phyloP scores from a whole-genome alignment of 495 filamentous ascomycete genomes.

The Penicillium bovifimosum region DNA sequence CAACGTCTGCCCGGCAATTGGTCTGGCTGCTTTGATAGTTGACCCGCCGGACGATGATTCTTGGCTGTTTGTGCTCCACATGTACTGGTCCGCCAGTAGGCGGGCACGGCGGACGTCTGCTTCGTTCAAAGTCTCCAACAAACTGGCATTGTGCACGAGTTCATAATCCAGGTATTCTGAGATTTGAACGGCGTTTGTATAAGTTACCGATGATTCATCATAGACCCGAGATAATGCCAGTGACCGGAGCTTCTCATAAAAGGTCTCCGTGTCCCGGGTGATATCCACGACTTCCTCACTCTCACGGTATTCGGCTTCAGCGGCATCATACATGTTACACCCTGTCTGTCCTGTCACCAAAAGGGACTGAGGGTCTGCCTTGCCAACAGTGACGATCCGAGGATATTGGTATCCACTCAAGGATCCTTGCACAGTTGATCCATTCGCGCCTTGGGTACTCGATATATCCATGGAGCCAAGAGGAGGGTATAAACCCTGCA shows the following conservation, averaged over 20 bases:
- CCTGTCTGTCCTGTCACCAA: slow-evolving; percentile 54
- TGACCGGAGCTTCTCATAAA: slow-evolving; percentile 48
- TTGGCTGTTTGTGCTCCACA: slow-evolving; percentile 61
- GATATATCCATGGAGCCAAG: slow-evolving; percentile 38
- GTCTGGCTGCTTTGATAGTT: slow-evolving; percentile 40
- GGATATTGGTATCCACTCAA: slow-evolving; percentile 72
- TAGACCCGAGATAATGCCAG: slow-evolving; percentile 31
- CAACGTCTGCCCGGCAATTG: slow-evolving; percentile 62
- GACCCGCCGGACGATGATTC: slow-evolving; percentile 34
- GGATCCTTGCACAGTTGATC: slow-evolving; percentile 50
- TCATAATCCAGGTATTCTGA: slow-evolving; percentile 74
- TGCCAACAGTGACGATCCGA: slow-evolving; percentile 47
- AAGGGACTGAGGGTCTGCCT: slow-evolving; percentile 49
- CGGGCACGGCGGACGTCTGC: slow-evolving; percentile 52
- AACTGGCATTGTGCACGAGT: slow-evolving; percentile 60
- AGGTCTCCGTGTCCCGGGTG: slow-evolving; percentile 31
- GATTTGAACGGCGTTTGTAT: slow-evolving; percentile 54
- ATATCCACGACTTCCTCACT: slow-evolving; percentile 36
- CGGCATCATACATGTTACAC: slow-evolving; percentile 44
- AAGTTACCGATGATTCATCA: slow-evolving; percentile 40
- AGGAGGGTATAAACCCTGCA: slow-evolving; percentile 80
- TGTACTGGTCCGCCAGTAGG: slow-evolving; percentile 60
- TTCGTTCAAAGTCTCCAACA: slow-evolving; percentile 48
- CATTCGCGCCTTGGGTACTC: slow-evolving; percentile 48
- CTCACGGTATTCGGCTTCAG: slow-evolving; percentile 32